Percentiles rank a stretch among this genome's conserved stretches.
These are phyloP conservation scores for Coemansia sp. DNA, from an alignment of 192 early-diverging fungal genomes.

Conservation along the genomic window DNA sequence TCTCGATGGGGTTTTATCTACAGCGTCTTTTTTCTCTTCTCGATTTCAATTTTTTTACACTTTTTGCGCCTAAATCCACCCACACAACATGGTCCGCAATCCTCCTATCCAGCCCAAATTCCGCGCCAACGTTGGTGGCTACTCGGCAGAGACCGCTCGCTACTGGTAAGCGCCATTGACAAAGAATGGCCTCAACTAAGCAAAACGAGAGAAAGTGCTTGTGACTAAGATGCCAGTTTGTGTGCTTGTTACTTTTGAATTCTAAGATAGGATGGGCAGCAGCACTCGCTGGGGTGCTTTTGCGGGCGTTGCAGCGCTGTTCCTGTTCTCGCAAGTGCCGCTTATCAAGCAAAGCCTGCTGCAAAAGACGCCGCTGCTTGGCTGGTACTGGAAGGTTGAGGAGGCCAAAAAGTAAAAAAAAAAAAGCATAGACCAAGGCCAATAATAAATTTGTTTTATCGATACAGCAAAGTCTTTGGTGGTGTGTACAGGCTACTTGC, in stretches of 20 bases:
- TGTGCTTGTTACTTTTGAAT: no score
- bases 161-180: constrained; percentile 34
- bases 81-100: constrained; percentile 15
- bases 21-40: neutral
- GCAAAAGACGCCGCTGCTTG: constrained; percentile 42
- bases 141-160: constrained; percentile 44
- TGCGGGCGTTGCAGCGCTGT: constrained; percentile 33
- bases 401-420: constrained; percentile 21
- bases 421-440: neutral
- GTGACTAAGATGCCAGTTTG: neutral
- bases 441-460: no score
- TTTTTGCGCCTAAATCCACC: neutral
- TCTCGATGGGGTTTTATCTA: neutral
- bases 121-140: constrained; percentile 40
- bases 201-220: neutral
- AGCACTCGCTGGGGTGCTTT: constrained; percentile 46
- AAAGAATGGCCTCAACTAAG: neutral
- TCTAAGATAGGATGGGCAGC: constrained; percentile 32
- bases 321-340: constrained; percentile 48
- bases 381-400: constrained; percentile 56
- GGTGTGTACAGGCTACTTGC: neutral
- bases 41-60: neutral
- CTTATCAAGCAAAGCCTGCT: constrained; percentile 35
- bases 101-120: constrained; percentile 43
- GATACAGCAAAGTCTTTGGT: no score